These are phyloP conservation scores for Eutrema yunnanense DNA, from an alignment of 345 rosid genomes.

Conservation along the genomic window DNA sequence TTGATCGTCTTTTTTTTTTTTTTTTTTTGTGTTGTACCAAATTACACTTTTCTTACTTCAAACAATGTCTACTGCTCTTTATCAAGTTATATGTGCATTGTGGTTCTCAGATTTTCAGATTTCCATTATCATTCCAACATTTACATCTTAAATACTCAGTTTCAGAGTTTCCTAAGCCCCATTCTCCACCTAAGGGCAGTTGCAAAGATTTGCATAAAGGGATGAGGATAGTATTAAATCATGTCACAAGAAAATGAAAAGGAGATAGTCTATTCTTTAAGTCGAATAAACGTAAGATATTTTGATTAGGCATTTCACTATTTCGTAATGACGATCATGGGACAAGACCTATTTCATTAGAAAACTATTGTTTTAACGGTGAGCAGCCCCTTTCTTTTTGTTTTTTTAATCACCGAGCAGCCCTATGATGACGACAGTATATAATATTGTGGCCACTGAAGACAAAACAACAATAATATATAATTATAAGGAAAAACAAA, in stretches of 20 bases:
- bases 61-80: neutral
- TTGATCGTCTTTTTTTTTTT: neutral
- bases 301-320: neutral
- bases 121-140: neutral
- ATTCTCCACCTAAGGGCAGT: neutral
- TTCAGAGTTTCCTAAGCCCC: neutral
- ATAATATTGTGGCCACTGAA: neutral
- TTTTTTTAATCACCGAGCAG: too few species aligned
- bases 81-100: neutral
- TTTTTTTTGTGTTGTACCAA: constrained; percentile 1
- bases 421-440: too few species aligned
- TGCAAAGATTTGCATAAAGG: neutral
- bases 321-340: neutral
- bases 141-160: neutral
- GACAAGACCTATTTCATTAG: neutral
- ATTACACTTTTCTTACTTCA: neutral
- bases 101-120: neutral
- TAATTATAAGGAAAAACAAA: neutral
- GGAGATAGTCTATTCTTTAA: neutral
- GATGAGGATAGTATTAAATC: neutral
- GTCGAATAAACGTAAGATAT: neutral
- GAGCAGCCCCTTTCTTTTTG: constrained; percentile 3
- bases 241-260: neutral
- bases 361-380: neutral
- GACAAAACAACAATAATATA: neutral